Evolutionary conservation across 352 stramenopile genomes (phyloP), one percentile per base, ranked within the genome.

Genomic region (Globisporangium perplexum): DNA sequence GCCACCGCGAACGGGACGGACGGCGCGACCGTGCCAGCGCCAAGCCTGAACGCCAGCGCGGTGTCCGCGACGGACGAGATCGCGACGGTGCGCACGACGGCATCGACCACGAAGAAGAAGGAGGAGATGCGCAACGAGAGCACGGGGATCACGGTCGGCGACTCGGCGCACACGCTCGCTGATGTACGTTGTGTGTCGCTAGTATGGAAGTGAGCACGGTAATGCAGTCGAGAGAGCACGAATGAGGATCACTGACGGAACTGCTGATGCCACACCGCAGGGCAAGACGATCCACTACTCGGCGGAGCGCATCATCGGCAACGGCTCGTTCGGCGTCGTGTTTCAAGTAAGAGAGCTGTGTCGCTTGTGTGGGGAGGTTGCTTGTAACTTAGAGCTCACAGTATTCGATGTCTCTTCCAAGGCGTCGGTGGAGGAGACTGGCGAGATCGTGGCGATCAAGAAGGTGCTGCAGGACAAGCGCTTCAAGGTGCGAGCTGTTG

Each of bases 381-480:
- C 11, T 39, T 18, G 33, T 39, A 39, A 39, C 33, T 17, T 0
- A 18, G 6, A 3, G 18, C 33, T 17, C 33, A 39, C 33, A 3
- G 31, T 35, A 15, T 14, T 31, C 45, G 3, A 12, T 59, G 15
- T 26, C 26, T 46, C 28, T 43, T 10, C 20, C 17, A 35, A 85
- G 68, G 97, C 96, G 8, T 90, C 83, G 14, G 92, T 99, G 15
- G 93, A 98, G 50, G 96, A 99, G 63, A 98, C 96, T 14, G 91
- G 95, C 6, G 93, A 99, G 69, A 92, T 99, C 47, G 97, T 99
- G 3, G 97, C 97, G 11, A 99, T 99, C 65, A 99, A 99, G 77
- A 99, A 99, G 71, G 97, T 99, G 61, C 84, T 99, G 26, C 97
- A 99, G 65, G 97, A 99, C 73, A 99, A 99, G 68, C 84, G 97